Base-by-base conservation (phyloP, 2,329 filamentous ascomycete species). In the Colletotrichum sp. region DNA sequence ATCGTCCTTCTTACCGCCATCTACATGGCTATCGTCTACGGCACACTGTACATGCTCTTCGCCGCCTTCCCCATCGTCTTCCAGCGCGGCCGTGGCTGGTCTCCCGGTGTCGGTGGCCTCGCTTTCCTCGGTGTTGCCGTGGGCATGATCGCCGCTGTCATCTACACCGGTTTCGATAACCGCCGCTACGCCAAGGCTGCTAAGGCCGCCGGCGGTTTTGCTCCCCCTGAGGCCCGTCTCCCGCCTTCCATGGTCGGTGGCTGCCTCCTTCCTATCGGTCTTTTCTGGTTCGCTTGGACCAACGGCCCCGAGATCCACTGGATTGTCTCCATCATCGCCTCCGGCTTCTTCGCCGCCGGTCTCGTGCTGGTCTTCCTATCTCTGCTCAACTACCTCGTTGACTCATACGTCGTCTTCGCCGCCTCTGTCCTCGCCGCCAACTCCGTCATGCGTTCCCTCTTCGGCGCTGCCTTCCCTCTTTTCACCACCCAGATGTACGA, bases 351-450 rank as follows among this genome's bases (percentile, higher is more conserved):
- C 75, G 84, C 82, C 2, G 81, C 81, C 39, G 84, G 83, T 5
- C 79, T 84, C 71, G 89, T 91, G 0, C 82, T 92, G 22, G 88
- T 92, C 57, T 92, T 92, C 84, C 80, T 92, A 16, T 84, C 84
- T 15, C 81, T 89, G 36, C 86, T 89, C 80, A 91, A 90, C 80
- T 92, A 91, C 80, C 85, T 92, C 6, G 89, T 92, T 75, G 91
- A 92, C 78, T 82, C 81, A 68, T 89, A 78, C 71, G 75, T 93
- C 68, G 93, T 96, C 79, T 96, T 93, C 77, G 94, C 95, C 1
- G 94, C 94, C 1, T 95, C 92, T 0, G 94, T 93, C 0, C 86
- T 96, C 10, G 94, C 95, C 4, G 94, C 93, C 64, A 95, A 93
- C 83, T 89, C 92, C 3, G 91, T 96, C 30, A 85, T 96, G 13